Evolutionary conservation across 2,329 filamentous ascomycete genomes (phyloP).

Genomic region (Xylaria sp.): DNA sequence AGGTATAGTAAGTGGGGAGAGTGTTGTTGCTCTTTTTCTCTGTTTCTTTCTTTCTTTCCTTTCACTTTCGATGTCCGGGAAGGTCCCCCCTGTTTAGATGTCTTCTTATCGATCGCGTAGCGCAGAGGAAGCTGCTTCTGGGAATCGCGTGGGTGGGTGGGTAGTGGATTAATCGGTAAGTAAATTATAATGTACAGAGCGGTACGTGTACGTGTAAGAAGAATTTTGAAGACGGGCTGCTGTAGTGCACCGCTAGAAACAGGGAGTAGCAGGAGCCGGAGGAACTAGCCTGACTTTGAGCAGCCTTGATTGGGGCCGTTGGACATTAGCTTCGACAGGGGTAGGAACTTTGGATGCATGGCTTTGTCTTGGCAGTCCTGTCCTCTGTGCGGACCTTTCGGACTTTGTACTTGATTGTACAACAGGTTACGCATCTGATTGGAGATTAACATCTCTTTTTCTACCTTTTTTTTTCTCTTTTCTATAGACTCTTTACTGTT

Average conservation of each 20-base stretch:
- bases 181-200: background rate
- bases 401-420: background rate
- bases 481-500: background rate
- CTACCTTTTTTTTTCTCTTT: no score
- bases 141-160: background rate
- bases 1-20: background rate
- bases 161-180: background rate
- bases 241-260: constrained; percentile 20
- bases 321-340: constrained; percentile 26
- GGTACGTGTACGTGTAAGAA: background rate
- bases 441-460: background rate
- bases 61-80: background rate
- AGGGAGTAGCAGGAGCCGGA: constrained; percentile 30
- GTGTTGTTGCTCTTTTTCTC: background rate
- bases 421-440: constrained; percentile 11
- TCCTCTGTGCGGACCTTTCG: constrained; percentile 28
- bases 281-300: constrained; percentile 9
- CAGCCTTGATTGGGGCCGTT: constrained; percentile 33
- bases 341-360: constrained; percentile 23
- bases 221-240: constrained; percentile 11
- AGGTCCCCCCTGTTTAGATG: constrained; percentile 2
- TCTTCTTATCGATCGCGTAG: background rate
- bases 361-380: constrained; percentile 31
- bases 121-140: constrained; percentile 11
- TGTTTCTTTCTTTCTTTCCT: background rate